Evolutionary conservation across 805 yeast genomes (phyloP).

Genomic region (Sugiyamaella mastotermitis): DNA sequence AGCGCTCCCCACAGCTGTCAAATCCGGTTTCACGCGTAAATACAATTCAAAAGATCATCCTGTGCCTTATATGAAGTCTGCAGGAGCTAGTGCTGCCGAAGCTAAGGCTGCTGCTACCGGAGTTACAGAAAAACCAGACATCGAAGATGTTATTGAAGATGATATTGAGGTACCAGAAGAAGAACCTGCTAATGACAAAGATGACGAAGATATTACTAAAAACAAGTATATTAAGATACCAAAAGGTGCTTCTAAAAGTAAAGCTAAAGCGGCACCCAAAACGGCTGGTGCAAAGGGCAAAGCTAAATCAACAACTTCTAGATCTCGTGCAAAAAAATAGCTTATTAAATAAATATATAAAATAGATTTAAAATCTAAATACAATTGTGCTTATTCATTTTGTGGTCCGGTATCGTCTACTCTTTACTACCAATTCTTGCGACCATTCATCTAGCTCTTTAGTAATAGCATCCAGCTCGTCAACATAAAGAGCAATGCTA

Average conservation of each 20-base stretch:
- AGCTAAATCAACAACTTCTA: slow-evolving; percentile 11
- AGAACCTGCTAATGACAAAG: slow-evolving; percentile 37
- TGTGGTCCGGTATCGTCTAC: slow-evolving; percentile 13
- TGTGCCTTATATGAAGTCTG: slow-evolving; percentile 61
- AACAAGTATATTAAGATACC: slow-evolving; percentile 57
- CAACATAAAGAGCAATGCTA: slow-evolving; percentile 18
- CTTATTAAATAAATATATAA: not conserved
- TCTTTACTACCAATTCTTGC: slow-evolving; percentile 45
- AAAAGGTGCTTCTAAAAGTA: slow-evolving; percentile 36
- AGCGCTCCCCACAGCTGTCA: slow-evolving; percentile 67
- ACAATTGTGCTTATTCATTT: not conserved
- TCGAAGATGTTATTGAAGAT: slow-evolving; percentile 57
- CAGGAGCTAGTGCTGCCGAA: slow-evolving; percentile 34
- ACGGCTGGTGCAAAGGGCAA: slow-evolving; percentile 17
- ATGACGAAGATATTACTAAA: slow-evolving; percentile 46
- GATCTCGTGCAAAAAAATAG: not conserved
- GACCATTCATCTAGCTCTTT: slow-evolving; percentile 60
- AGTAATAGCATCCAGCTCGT: slow-evolving; percentile 39
- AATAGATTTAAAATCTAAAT: not conserved
- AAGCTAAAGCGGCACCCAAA: slow-evolving; percentile 19
- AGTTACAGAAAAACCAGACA: slow-evolving; percentile 52
- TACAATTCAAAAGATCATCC: slow-evolving; percentile 80
- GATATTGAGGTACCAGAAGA: slow-evolving; percentile 33
- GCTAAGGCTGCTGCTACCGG: slow-evolving; percentile 18
- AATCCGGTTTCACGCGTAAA: slow-evolving; percentile 78